phyloP scores from a whole-genome alignment of 768 basidiomycete genomes.

The Pleurotus djamor region DNA sequence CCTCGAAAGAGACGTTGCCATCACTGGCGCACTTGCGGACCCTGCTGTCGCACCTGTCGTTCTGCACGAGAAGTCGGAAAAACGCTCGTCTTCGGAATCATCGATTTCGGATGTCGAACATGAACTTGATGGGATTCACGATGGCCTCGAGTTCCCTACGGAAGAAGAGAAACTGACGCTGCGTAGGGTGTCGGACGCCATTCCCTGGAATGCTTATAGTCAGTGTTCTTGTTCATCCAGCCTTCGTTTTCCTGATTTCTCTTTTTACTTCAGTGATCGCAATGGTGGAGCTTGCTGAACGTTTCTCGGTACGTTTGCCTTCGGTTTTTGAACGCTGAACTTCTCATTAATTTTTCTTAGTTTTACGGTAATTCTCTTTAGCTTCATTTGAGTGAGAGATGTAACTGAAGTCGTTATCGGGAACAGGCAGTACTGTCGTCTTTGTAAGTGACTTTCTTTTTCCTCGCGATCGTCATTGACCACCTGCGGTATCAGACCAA shows the following conservation, averaged over 20 bases:
- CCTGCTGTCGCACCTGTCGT: neutral
- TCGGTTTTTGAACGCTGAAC: too few species aligned
- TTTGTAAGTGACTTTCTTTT: conserved; percentile 29
- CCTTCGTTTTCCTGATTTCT: neutral
- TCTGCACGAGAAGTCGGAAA: conserved; percentile 4
- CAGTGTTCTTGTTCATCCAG: conserved; percentile 10
- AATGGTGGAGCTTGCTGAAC: conserved; percentile 66
- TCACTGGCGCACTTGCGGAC: neutral
- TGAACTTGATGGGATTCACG: conserved; percentile 30
- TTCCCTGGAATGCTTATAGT: conserved; percentile 62
- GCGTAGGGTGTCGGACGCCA: conserved; percentile 54
- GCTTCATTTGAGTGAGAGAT: neutral
- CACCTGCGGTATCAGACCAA: conserved; percentile 46
- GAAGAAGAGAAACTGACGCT: conserved; percentile 58
- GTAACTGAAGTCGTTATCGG: neutral
- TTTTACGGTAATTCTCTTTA: conserved; percentile 32
- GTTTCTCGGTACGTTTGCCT: conserved; percentile 55
- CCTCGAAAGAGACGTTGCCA: conserved; percentile 10
- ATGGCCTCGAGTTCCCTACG: conserved; percentile 62
- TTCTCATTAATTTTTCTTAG: conserved; percentile 13
- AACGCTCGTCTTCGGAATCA: neutral
- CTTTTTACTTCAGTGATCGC: conserved; percentile 47
- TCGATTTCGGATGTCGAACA: conserved; percentile 5
- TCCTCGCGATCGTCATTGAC: neutral
- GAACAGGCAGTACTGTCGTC: conserved; percentile 31